Percentiles rank a stretch among this genome's conserved stretches.
Conservation (phyloP, 768 basidiomycete species). For the Hypsizygus marmoreus region DNA sequence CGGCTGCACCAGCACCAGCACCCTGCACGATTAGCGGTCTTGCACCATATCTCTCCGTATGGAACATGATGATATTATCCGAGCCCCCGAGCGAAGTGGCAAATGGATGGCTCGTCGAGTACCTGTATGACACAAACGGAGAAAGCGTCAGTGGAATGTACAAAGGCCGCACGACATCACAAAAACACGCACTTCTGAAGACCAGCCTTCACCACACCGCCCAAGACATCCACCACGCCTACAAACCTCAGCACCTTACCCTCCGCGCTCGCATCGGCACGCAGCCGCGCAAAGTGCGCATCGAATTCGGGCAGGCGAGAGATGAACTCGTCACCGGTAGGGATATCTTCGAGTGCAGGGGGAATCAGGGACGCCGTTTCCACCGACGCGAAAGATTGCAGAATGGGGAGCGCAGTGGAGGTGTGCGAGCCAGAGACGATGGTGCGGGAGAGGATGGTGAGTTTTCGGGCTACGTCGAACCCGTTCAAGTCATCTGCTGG, state of each 20-base stretch:
- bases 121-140: slow-evolving; percentile 48
- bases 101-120: slow-evolving; percentile 87
- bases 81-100: slow-evolving; percentile 95
- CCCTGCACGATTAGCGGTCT: slow-evolving; percentile 94
- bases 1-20: slow-evolving; percentile 95
- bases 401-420: slow-evolving; percentile 42
- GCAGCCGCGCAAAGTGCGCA: slow-evolving; percentile 69
- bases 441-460: slow-evolving; percentile 90
- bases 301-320: slow-evolving; percentile 81
- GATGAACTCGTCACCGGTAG: slow-evolving; percentile 83
- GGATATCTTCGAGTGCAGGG: slow-evolving; percentile 60
- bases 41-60: slow-evolving; percentile 87
- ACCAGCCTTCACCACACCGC: slow-evolving; percentile 78
- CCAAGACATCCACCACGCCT: slow-evolving; percentile 85
- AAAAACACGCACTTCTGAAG: slow-evolving; percentile 74
- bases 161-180: background rate
- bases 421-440: slow-evolving; percentile 43
- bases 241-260: slow-evolving; percentile 92
- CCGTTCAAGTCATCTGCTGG: slow-evolving; percentile 97
- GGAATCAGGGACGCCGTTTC: slow-evolving; percentile 87
- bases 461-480: slow-evolving; percentile 94
- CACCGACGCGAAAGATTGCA: slow-evolving; percentile 85
- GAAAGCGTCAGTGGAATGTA: slow-evolving; percentile 3
- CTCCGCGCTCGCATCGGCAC: slow-evolving; percentile 75
- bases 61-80: slow-evolving; percentile 98